Evolutionary conservation across 202 grass and related monocot genomes (phyloP), one percentile per base, ranked within the genome.

Genomic region (Alloteropsis angusta): DNA sequence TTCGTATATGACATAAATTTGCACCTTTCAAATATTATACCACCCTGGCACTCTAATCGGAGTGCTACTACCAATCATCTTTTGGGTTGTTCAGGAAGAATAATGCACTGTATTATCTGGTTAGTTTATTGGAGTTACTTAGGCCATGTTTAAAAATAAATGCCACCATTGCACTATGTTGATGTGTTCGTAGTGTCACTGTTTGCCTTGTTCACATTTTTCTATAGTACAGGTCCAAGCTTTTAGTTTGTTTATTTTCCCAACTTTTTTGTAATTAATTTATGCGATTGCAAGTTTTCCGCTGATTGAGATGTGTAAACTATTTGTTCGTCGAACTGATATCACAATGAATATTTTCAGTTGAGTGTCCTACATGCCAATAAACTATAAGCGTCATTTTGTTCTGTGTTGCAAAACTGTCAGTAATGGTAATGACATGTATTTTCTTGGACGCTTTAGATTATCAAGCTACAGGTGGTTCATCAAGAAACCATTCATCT

Each of bases 401-500:
- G 47, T 72, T 85, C 11, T 72, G 41, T 15, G 10, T 77, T 77
- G 57, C 65, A 81, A 81, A 71, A 26, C 32, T 77, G 41, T 74
- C 21, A 44, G 50, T 67, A 67, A 43, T 85, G 72, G 13, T 60
- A 62, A 23, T 78, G 35, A 68, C 53, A 73, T 55, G 16, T 85
- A 9, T 73, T 73, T 78, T 74, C 60, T 74, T 68, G 43, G 28
- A 54, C 54, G 15, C 38, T 72, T 66, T 72, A 97, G 93, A 88
- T 91, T 57, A 83, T 66, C 84, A 89, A 84, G 86, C 53, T 83
- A 75, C 57, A 60, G 77, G 84, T 50, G 72, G 65, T 80, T 83
- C 81, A 69, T 87, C 76, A 50, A 97, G 86, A 86, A 86, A 88
- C 19, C 74, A 22, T 79, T 73, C 75, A 62, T 85, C 71, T 87